phyloP scores from a whole-genome alignment of 192 early-diverging fungal genomes.

The Podila epicladia region DNA sequence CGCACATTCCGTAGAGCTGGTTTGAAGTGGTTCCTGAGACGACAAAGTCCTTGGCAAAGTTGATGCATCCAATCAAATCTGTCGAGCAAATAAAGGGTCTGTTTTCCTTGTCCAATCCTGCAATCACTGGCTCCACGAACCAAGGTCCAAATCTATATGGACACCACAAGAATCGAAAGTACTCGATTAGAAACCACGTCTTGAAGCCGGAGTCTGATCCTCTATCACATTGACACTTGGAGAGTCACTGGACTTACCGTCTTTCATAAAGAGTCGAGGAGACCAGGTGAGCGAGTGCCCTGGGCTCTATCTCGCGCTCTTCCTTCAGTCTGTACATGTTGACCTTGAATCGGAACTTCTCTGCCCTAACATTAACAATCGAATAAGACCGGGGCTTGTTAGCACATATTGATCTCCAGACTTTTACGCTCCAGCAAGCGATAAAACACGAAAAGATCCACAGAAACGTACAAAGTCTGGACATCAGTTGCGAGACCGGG shows the following conservation, averaged over 20 bases:
- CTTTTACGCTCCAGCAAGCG: no score
- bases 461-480: constrained; percentile 83
- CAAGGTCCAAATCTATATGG: constrained; percentile 91
- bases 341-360: constrained; percentile 90
- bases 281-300: constrained; percentile 92
- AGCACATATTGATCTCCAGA: no score
- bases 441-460: neutral
- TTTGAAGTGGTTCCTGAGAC: constrained; percentile 89
- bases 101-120: constrained; percentile 91
- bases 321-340: constrained; percentile 98
- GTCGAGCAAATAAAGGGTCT: constrained; percentile 93
- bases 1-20: constrained; percentile 96
- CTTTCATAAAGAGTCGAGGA: constrained; percentile 96
- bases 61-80: constrained; percentile 96
- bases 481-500: constrained; percentile 97
- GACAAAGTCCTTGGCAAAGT: constrained; percentile 93
- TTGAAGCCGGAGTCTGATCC: neutral
- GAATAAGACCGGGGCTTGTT: neutral
- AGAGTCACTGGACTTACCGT: constrained; percentile 57
- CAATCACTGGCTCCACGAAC: constrained; percentile 94
- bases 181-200: neutral
- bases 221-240: neutral
- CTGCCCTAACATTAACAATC: constrained; percentile 63
- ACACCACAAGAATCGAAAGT: neutral
- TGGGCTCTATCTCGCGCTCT: constrained; percentile 95